phyloP scores from a whole-genome alignment of 805 yeast genomes.

The Wickerhamiella musiphila region DNA sequence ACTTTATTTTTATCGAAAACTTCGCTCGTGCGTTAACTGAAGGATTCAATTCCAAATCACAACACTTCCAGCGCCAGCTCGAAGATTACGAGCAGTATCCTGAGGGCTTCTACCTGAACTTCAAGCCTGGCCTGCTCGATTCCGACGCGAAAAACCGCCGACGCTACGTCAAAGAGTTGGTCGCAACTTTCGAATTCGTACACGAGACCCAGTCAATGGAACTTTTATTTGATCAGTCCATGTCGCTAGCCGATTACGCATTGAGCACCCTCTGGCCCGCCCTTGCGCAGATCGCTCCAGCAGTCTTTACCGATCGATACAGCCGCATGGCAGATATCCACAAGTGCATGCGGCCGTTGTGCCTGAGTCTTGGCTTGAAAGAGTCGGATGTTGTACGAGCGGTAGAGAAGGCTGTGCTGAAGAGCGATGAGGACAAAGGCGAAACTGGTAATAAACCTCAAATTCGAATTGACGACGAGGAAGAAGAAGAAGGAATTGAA shows the following conservation, averaged over 20 bases:
- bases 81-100: constrained; percentile 2
- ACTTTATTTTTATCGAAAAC: neutral
- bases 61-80: neutral
- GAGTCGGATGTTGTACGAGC: neutral
- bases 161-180: constrained; percentile 4
- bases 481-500: neutral
- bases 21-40: neutral
- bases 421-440: too few species aligned
- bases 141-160: neutral
- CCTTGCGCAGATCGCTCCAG: constrained; percentile 4
- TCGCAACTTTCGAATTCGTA: neutral
- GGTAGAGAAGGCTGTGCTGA: too few species aligned
- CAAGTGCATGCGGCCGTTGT: constrained; percentile 1
- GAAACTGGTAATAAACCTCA: too few species aligned
- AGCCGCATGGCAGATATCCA: neutral
- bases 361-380: neutral
- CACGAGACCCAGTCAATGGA: neutral
- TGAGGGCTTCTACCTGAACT: constrained; percentile 1
- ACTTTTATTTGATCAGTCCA: constrained; percentile 1
- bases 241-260: constrained; percentile 9
- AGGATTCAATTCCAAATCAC: neutral
- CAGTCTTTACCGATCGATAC: constrained; percentile 3
- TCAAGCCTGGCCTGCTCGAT: constrained; percentile 2
- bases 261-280: neutral
- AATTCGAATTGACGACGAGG: too few species aligned